A percentile compares a stretch with the other conserved stretches of the same genome.
Evolutionary conservation across 352 stramenopile species (phyloP).

Genomic region (Globisporangium uncinulatum): DNA sequence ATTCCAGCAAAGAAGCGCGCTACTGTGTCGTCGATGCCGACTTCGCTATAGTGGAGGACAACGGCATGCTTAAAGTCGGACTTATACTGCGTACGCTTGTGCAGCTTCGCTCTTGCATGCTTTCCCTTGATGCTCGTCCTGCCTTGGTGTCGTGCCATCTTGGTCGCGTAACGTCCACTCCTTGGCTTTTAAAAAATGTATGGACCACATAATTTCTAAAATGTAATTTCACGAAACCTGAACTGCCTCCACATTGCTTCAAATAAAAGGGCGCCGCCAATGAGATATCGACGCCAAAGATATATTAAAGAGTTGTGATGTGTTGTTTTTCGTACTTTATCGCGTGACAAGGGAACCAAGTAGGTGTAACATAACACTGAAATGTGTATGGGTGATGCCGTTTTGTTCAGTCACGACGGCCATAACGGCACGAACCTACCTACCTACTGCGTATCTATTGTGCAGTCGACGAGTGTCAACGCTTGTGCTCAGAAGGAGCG

Average conservation of each 20-base stretch:
- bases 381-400: too few relatives aligned
- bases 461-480: too few relatives aligned
- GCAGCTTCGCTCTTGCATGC: slow-evolving; percentile 3
- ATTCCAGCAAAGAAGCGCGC: slow-evolving; percentile 4
- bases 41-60: slow-evolving; percentile 6
- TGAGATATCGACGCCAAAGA: background rate
- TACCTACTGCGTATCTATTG: too few relatives aligned
- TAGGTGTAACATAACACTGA: too few relatives aligned
- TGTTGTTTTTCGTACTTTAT: too few relatives aligned
- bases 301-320: background rate
- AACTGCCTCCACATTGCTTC: background rate
- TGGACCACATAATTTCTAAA: too few relatives aligned
- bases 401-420: too few relatives aligned
- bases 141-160: slow-evolving; percentile 7
- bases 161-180: too few relatives aligned
- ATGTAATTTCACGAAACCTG: background rate
- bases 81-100: slow-evolving; percentile 8
- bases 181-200: too few relatives aligned
- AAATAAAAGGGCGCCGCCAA: background rate
- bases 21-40: slow-evolving; percentile 2
- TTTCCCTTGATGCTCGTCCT: slow-evolving; percentile 14
- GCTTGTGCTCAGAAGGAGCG: too few relatives aligned
- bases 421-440: too few relatives aligned
- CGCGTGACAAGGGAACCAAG: too few relatives aligned
- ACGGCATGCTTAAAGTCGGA: slow-evolving; percentile 20